These are phyloP conservation scores for Aspergillus sp. DNA, from an alignment of 2,329 filamentous ascomycete species.

Conservation along the genomic window DNA sequence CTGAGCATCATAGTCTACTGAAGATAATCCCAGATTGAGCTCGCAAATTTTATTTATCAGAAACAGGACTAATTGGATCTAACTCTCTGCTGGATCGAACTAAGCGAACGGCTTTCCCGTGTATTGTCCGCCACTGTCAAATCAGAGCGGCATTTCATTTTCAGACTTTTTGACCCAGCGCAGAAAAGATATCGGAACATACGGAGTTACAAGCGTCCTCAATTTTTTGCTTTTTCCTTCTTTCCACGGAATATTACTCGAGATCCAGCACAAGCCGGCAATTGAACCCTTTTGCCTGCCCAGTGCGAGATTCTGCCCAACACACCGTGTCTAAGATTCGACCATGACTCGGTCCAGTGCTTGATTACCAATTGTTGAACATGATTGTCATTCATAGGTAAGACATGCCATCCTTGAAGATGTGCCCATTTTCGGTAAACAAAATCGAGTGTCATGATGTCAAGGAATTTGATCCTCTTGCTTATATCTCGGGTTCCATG, in stretches of 20 bases:
- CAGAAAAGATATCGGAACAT: neutral
- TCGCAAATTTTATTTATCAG: neutral
- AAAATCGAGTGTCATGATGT: neutral
- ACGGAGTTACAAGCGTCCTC: neutral
- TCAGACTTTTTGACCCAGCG: neutral
- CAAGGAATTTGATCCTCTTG: neutral
- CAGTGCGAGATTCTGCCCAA: neutral
- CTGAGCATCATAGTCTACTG: no score
- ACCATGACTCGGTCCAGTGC: neutral
- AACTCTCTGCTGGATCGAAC: conserved; percentile 4
- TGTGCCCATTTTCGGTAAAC: neutral
- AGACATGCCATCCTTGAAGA: neutral
- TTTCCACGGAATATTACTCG: neutral
- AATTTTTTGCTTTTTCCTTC: neutral
- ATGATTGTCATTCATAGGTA: no score
- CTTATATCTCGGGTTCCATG: neutral
- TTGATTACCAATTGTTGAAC: neutral
- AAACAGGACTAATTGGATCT: neutral
- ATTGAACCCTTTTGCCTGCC: neutral
- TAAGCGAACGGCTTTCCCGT: neutral
- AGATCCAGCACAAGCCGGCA: neutral
- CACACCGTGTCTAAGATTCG: neutral
- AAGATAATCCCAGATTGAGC: no score
- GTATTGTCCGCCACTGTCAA: neutral
- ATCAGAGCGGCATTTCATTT: neutral